Base-by-base conservation (phyloP, 371 early-diverging fungal genomes). In the Mortierella sp. region DNA sequence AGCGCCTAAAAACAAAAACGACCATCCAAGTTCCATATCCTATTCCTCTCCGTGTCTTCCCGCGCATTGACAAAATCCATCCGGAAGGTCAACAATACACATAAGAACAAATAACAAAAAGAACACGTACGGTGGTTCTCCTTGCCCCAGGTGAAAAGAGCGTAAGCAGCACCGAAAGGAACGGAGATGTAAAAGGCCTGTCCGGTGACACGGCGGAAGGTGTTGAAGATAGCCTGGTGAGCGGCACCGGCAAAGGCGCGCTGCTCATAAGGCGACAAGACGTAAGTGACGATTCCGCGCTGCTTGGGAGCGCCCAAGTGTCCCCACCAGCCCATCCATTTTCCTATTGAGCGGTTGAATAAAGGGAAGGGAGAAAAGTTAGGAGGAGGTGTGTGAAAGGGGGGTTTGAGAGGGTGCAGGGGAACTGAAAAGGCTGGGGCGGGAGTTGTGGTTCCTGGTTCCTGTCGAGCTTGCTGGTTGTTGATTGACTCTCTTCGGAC, bases 251-350 rank as follows among this genome's bases (percentile, higher is more conserved):
- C 95, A 77, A 95, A 95, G 79, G 93, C 90, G 80, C 92, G 93
- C 89, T 95, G 95, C 89, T 95, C 93, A 90, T 92, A 96, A 57
- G 95, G 94, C 48, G 97, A 96, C 71, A 96, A 88, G 76, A 91
- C 76, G 91, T 96, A 96, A 34, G 93, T 92, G 74, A 90, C 91
- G 75, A 95, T 91, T 87, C 95, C 95, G 91, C 93, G 92, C 82
- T 94, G 94, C 89, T 93, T 94, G 86, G 94, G 94, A 65, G 93
- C 91, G 79, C 94, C 93, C 93, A 95, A 90, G 84, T 91, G 88
- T 83, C 95, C 95, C 95, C 96, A 95, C 94, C 94, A 90, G 76
- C 92, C 92, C 84, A 88, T 85, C 83, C 87, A 89, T 82, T 79
- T 79, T 71, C 89, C 89, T 84, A 86, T 68, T 10, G 42, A 38